Base-by-base conservation (phyloP, 2,329 filamentous ascomycete species). In the Fonsecaea monophora region DNA sequence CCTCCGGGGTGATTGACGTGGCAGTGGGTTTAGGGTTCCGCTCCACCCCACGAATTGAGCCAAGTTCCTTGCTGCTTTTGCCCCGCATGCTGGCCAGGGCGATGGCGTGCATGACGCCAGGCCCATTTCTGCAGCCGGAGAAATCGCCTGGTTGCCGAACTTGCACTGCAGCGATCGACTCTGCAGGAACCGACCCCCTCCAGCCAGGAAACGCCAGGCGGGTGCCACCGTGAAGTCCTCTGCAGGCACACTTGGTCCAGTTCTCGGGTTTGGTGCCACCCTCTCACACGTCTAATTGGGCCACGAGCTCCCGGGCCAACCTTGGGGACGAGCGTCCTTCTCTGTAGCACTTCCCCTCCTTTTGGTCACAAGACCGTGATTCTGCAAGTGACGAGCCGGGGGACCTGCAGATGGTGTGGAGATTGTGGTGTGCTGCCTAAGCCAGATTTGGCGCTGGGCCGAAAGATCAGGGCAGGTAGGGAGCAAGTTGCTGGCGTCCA, bases 11-110 rank as follows among this genome's bases (percentile, higher is more conserved):
- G 58, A 53, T 66, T 67, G 65, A 68, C 63, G 69, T 69, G 67
- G 70, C 65, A 65, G 68, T 68, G 48, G 53, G 42, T 65, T 68
- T 64, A 71, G 53, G 59, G 61, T 68, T 75, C 75, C 75, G 74
- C 75, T 75, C 75, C 75, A 71, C 75, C 75, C 74, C 72, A 71
- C 71, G 63, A 65, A 72, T 71, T 67, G 21, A 70, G 68, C 62
- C 68, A 60, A 62, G 70, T 63, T 60, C 53, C 65, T 73, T 71
- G 73, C 74, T 74, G 74, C 75, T 76, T 76, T 76, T 75, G 69
- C 69, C 67, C 60, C 73, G 73, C 32, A 68, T 59, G 30, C 64
- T 70, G 35, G 72, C 37, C 55, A 66, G 67, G 64, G 55, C 59
- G 61, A 66, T 68, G 68, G 65, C 68, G 63, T 70, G 68, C 68